Evolutionary conservation across 2,329 filamentous ascomycete genomes (phyloP).

Genomic region (Geosmithia putterillii): DNA sequence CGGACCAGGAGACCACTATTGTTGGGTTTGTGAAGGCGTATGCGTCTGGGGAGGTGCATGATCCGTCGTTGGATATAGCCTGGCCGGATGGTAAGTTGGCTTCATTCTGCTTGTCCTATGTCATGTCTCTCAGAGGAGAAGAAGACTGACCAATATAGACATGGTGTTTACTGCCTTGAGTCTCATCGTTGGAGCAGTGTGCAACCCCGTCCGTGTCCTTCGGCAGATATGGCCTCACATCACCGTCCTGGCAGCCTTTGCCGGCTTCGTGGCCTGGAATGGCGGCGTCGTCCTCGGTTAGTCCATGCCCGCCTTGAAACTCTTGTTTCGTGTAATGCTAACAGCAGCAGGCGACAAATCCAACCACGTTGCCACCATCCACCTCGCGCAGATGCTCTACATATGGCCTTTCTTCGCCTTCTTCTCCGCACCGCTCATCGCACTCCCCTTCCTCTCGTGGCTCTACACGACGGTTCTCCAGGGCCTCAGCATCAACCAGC

Average conservation of each 20-base stretch:
- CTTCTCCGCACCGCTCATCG: conserved; percentile 72
- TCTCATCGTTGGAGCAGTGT: conserved; percentile 43
- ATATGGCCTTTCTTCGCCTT: conserved; percentile 84
- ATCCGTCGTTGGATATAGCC: conserved; percentile 32
- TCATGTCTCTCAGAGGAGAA: not conserved
- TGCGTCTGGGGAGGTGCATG: conserved; percentile 35
- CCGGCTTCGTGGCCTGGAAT: conserved; percentile 71
- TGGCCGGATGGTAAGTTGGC: conserved; percentile 40
- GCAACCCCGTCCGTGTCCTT: conserved; percentile 32
- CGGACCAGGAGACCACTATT: conserved; percentile 10
- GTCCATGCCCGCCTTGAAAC: conserved; percentile 4
- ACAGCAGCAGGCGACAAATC: conserved; percentile 65
- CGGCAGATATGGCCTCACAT: conserved; percentile 46
- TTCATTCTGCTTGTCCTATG: not conserved
- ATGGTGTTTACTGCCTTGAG: conserved; percentile 48
- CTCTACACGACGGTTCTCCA: not conserved
- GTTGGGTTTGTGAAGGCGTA: conserved; percentile 23
- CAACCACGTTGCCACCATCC: conserved; percentile 82
- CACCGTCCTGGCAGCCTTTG: conserved; percentile 54
- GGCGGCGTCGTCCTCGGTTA: conserved; percentile 80
- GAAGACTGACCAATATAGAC: conserved; percentile 22
- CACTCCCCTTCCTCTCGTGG: conserved; percentile 31
- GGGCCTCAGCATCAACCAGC: not conserved
- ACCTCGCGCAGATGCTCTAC: conserved; percentile 88
- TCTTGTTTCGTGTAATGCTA: conserved; percentile 10